A percentile compares a stretch with the other conserved stretches of the same genome.
phyloP scores from a whole-genome alignment of 441 rosid species.

The Breynia disticha region DNA sequence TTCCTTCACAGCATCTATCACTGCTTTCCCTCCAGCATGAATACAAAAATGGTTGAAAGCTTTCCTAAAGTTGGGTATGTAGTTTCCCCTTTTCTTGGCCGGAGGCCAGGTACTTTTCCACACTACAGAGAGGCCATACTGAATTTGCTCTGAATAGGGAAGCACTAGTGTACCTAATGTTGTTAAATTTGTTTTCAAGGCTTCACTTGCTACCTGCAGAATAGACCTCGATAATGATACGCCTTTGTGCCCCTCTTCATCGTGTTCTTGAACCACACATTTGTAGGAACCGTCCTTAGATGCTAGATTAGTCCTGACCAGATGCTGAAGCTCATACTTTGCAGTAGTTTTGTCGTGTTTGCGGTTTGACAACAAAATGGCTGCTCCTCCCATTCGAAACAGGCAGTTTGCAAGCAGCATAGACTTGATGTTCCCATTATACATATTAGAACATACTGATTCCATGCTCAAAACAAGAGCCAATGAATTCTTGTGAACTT shows the following conservation, averaged over 20 bases:
- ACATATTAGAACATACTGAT: constrained; percentile 50
- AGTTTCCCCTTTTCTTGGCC: constrained; percentile 17
- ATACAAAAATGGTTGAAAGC: constrained; percentile 50
- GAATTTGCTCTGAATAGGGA: constrained; percentile 36
- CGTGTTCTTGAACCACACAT: constrained; percentile 43
- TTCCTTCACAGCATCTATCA: constrained; percentile 43
- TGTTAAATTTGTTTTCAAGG: constrained; percentile 33
- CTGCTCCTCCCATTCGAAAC: constrained; percentile 56
- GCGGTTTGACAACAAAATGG: constrained; percentile 45
- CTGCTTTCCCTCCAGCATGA: constrained; percentile 67
- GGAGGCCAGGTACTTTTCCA: constrained; percentile 11
- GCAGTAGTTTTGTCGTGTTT: constrained; percentile 24
- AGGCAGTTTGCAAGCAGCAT: constrained; percentile 61
- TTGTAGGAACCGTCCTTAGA: constrained; percentile 38
- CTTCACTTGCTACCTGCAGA: constrained; percentile 42
- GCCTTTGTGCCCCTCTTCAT: constrained; percentile 34
- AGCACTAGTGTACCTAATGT: constrained; percentile 37
- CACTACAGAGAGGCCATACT: constrained; percentile 20
- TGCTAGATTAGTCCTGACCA: constrained; percentile 39
- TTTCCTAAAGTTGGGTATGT: constrained; percentile 27
- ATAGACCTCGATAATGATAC: constrained; percentile 31
- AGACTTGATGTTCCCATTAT: constrained; percentile 47
- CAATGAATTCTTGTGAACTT: constrained; percentile 22
- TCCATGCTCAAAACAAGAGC: constrained; percentile 53
- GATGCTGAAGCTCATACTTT: constrained; percentile 31